These are phyloP conservation scores for Trichosporon inkin DNA, from an alignment of 1,284 basidiomycete genomes.

Conservation along the genomic window DNA sequence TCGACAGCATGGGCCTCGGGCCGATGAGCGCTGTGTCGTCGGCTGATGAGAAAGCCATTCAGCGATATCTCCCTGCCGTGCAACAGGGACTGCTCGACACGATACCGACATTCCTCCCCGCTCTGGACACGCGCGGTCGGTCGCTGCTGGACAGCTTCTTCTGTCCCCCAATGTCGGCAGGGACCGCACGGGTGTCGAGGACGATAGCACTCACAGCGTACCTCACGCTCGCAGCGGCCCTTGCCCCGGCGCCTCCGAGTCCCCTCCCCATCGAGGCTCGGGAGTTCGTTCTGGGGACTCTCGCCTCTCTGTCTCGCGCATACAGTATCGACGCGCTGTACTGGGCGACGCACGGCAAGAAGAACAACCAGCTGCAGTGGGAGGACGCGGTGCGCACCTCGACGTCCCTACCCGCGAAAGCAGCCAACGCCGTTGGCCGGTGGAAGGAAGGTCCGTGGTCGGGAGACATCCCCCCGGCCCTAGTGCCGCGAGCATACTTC, in stretches of 20 bases:
- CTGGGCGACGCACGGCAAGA: conserved; percentile 13
- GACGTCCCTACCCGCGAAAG: conserved; percentile 36
- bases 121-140: conserved; percentile 54
- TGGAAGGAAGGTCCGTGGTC: conserved; percentile 48
- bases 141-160: conserved; percentile 33
- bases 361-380: conserved; percentile 31
- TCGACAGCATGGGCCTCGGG: conserved; percentile 11
- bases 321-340: conserved; percentile 69
- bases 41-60: conserved; percentile 9
- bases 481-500: conserved; percentile 53
- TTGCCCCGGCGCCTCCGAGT: conserved; percentile 20
- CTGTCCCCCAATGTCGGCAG: conserved; percentile 12
- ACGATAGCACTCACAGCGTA: conserved; percentile 33
- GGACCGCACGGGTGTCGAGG: neutral
- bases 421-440: conserved; percentile 43
- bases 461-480: conserved; percentile 23
- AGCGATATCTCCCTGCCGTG: conserved; percentile 32
- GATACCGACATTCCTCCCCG: conserved; percentile 63
- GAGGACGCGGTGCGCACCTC: conserved; percentile 36
- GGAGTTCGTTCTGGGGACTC: conserved; percentile 44
- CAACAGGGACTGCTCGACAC: conserved; percentile 30
- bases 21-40: conserved; percentile 1
- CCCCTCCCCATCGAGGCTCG: conserved; percentile 26
- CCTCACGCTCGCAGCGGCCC: conserved; percentile 28
- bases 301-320: conserved; percentile 57